Evolutionary conservation across 1,284 basidiomycete species (phyloP), one percentile per base, ranked within the genome.

Genomic region (Mycena citricolor): DNA sequence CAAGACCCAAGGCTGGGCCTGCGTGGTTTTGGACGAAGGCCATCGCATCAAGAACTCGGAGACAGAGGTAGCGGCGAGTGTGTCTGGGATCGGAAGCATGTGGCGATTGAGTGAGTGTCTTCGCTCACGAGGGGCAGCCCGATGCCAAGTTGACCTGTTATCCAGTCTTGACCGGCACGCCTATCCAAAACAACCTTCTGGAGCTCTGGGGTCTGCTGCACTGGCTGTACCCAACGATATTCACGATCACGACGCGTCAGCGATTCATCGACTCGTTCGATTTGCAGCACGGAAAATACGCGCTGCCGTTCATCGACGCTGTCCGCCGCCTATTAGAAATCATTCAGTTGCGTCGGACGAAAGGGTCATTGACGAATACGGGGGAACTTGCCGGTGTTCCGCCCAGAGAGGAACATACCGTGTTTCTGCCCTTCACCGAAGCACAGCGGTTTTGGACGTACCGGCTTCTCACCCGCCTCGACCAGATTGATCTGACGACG

Each of bases 361-460:
- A 83, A 53, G 36, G 19, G 16, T 17, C 19, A 23, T 31, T 50
- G 25, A 22, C 34, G 10, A 40, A 25, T 11, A 30, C 39, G 31
- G 44, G 39, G 11, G 32, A 12, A 11, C 33, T 47, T 12, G 68
- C 71, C 5, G 63, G 65, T 33, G 74, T 83, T 13, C 81, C 80
- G 10, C 73, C 77, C 5, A 62, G 71, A 19, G 77, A 80, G 39
- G 81, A 83, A 54, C 59, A 73, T 46, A 77, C 77, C 0, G 67
- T 81, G 8, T 77, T 75, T 54, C 58, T 79, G 39, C 76, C 81
- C 1, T 63, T 83, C 57, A 74, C 75, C 1, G 79, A 80, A 49
- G 69, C 71, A 1, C 80, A 83, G 55, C 60, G 77, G 31, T 83
- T 81, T 54, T 83, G 81, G 80, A 79, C 73, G 4, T 76, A 76